Evolutionary conservation across 1,284 basidiomycete species (phyloP).

Genomic region (Rhodotorula sp.): DNA sequence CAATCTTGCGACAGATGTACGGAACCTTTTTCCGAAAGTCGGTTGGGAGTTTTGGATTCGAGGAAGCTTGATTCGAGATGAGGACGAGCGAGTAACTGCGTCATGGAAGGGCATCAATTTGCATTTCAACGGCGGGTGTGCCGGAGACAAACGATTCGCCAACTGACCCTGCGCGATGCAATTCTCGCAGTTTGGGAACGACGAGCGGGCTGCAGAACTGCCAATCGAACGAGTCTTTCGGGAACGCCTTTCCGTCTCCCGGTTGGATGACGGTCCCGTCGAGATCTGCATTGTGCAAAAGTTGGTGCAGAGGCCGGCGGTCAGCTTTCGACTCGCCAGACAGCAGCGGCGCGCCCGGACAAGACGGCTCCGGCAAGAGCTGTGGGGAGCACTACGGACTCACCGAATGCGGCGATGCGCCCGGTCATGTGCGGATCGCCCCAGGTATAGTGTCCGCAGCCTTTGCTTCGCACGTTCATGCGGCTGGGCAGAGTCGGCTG

Average conservation of each 20-base stretch:
- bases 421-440: background rate
- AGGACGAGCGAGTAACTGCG: conserved; percentile 66
- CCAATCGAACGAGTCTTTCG: conserved; percentile 59
- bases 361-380: background rate
- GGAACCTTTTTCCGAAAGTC: conserved; percentile 72
- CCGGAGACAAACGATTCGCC: background rate
- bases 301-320: too few relatives aligned
- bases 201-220: conserved; percentile 64
- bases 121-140: background rate
- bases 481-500: background rate
- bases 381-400: background rate
- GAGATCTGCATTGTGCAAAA: conserved; percentile 47
- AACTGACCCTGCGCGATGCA: conserved; percentile 53
- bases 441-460: conserved; percentile 19
- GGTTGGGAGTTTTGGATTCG: conserved; percentile 51
- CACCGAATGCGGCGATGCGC: conserved; percentile 32
- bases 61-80: conserved; percentile 65
- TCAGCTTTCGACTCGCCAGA: background rate
- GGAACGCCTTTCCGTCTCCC: conserved; percentile 55
- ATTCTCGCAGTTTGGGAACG: conserved; percentile 61
- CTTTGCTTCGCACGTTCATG: background rate
- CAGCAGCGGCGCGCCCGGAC: background rate
- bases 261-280: conserved; percentile 82
- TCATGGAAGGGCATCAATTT: too few relatives aligned
- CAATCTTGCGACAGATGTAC: conserved; percentile 64